Base-by-base conservation (phyloP, 257 asterid genomes). In the Linderniella brevidens region DNA sequence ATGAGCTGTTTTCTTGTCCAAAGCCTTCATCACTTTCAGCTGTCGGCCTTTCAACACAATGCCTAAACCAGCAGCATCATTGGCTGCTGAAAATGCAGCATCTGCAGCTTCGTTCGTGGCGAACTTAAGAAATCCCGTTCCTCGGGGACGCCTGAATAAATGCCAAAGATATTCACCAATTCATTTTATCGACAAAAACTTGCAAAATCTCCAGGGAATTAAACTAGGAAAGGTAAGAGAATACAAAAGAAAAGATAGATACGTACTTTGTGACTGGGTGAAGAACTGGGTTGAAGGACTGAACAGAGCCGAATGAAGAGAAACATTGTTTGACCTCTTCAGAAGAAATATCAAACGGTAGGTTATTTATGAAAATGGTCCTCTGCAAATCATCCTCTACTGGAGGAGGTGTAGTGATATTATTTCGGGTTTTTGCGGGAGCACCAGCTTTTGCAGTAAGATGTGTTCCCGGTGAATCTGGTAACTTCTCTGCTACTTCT, bases 91-190 rank as follows among this genome's bases (percentile, higher is more conserved):
- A 73, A 75, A 57, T 38, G 93, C 88, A 57, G 93, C 92, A 61
- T 72, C 64, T 29, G 75, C 79, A 61, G 74, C 75, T 46, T 79
- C 94, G 13, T 53, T 43, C 54, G 83, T 71, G 47, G 64, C 77
- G 54, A 81, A 90, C 78, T 90, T 90, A 66, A 90, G 93, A 70
- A 90, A 90, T 54, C 96, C 99, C 44, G 99, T 85, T 64, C 99
- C 96, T 56, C 79, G 77, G 32, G 99, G 99, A 55, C 96, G 78
- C 72, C 96, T 90, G 64, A 58, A 65, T 55, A 62, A 49, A 55
- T 35, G 46, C 15, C 54, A 46, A 46, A 56, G 49, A 50, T 49
- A 57, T 9, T 14, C 38, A n/a, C n/a, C n/a, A 43, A 12, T 8
- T 9, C 13, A 46, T 11, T 39, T 11, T 9, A 46, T 16, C 12